Evolutionary conservation across 805 yeast genomes (phyloP).

Genomic region (Wickerhamia fluorescens): DNA sequence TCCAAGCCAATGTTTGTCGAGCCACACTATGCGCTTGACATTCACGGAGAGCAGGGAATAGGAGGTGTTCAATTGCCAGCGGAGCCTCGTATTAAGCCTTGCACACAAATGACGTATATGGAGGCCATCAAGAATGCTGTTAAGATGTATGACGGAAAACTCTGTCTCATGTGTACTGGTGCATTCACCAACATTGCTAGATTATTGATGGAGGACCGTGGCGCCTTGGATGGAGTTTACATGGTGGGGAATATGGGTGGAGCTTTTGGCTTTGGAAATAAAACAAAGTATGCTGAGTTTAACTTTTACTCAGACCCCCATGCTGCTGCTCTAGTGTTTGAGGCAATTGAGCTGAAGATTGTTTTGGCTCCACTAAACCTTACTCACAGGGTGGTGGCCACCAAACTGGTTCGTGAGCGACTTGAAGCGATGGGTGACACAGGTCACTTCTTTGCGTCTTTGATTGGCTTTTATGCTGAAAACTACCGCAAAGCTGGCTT

Average conservation of each 20-base stretch:
- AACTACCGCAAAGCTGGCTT: constrained; percentile 11
- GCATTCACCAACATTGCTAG: constrained; percentile 67
- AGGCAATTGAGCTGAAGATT: constrained; percentile 41
- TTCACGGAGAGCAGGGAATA: constrained; percentile 71
- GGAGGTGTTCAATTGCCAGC: constrained; percentile 69
- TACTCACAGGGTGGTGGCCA: constrained; percentile 59
- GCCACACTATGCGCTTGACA: constrained; percentile 48
- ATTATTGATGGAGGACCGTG: constrained; percentile 50
- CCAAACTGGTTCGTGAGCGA: constrained; percentile 12
- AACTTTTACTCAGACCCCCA: constrained; percentile 70
- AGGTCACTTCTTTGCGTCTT: constrained; percentile 18
- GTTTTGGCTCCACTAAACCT: constrained; percentile 61
- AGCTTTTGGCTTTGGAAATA: constrained; percentile 44
- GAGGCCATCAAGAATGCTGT: constrained; percentile 40
- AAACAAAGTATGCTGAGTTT: constrained; percentile 58
- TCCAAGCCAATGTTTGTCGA: constrained; percentile 46
- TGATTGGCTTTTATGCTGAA: constrained; percentile 15
- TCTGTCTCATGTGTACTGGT: constrained; percentile 69
- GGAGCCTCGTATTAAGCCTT: constrained; percentile 24
- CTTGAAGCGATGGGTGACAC: constrained; percentile 22
- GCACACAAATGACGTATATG: constrained; percentile 19
- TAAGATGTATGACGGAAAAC: constrained; percentile 33
- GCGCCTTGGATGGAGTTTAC: constrained; percentile 40
- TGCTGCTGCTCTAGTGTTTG: constrained; percentile 60
- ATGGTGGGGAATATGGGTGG: constrained; percentile 77